Conservation (phyloP, 192 early-diverging fungal species). For the Thamnidium elegans region DNA sequence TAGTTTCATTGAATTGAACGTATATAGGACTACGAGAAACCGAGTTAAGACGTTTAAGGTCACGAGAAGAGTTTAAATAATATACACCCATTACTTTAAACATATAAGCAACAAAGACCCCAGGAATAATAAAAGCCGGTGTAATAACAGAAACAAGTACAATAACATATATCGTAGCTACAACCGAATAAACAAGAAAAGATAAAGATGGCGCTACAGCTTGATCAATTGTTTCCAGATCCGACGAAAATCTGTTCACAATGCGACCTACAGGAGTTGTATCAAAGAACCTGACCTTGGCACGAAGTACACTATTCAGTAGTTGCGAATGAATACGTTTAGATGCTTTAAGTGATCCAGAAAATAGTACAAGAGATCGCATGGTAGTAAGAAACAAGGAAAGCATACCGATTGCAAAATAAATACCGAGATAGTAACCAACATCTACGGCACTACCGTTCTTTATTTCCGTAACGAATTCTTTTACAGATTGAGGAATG, state of each 20-base stretch:
- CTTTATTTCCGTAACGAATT: neutral
- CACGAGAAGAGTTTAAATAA: conserved; percentile 78
- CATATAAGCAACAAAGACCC: conserved; percentile 49
- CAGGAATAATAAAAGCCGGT: conserved; percentile 70
- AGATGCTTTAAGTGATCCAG: conserved; percentile 56
- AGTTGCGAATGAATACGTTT: conserved; percentile 53
- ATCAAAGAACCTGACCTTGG: conserved; percentile 85
- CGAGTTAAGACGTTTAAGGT: conserved; percentile 86
- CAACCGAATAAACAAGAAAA: conserved; percentile 48
- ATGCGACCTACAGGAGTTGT: conserved; percentile 84
- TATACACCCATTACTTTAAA: conserved; percentile 62
- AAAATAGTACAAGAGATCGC: conserved; percentile 41
- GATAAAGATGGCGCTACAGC: conserved; percentile 44
- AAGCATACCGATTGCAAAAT: conserved; percentile 52
- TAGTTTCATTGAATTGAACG: conserved; percentile 79
- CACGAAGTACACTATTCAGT: conserved; percentile 54
- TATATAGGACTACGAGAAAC: conserved; percentile 71
- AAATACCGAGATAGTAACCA: conserved; percentile 59
- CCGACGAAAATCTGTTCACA: conserved; percentile 80
- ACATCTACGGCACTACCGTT: conserved; percentile 43
- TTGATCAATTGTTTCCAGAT: conserved; percentile 81
- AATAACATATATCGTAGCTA: conserved; percentile 55
- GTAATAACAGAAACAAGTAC: conserved; percentile 63
- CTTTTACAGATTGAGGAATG: neutral
- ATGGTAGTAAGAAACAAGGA: conserved; percentile 39